Evolutionary conservation across 305 asterid species (phyloP), one percentile per base, ranked within the genome.

Genomic region (Ilex paraguariensis): DNA sequence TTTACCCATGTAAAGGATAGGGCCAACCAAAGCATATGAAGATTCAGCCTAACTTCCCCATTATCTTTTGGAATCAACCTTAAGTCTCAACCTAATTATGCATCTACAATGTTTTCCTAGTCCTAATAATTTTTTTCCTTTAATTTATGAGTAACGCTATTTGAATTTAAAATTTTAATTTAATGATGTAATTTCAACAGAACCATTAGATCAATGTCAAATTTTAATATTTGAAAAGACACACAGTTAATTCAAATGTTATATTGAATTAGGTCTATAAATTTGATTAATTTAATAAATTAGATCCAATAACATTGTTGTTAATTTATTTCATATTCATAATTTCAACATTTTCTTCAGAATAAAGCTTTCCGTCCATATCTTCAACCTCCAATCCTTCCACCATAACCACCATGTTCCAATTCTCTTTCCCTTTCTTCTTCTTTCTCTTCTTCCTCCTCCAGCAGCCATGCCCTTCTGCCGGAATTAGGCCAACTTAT

Each of bases 401-500:
- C n/a, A 36, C 16, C 12, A 30, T 30, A 42, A 44, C 69, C 59
- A 72, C 66, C 82, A 84, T 79, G 87, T 13, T 61, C 56, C 54
- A 79, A 21, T 66, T 66, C 50, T 15, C 62, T 48, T 40, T 61
- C 45, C 59, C 10, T 13, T 63, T 73, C 62, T 50, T 73, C 64
- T n/a, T 11, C 15, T 53, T 81, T 54, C 54, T 76, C 12, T 57
- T 55, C 33, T 62, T 73, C 13, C 59, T 84, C 69, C 31, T 70
- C 69, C 60, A 57, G 36, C 57, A 73, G n/a, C 66, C 73, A 8
- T 69, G 65, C 28, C 54, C 68, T 49, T 71, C 73, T 17, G 77
- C 90, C 7, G 76, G 77, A 81, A 58, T 73, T 44, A 59, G 76
- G 28, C 75, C 82, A 40, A 53, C 63, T 61, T 49, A 58, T 56